Conservation (phyloP, 768 basidiomycete species). For the Strobilomyces echinocephalus region DNA sequence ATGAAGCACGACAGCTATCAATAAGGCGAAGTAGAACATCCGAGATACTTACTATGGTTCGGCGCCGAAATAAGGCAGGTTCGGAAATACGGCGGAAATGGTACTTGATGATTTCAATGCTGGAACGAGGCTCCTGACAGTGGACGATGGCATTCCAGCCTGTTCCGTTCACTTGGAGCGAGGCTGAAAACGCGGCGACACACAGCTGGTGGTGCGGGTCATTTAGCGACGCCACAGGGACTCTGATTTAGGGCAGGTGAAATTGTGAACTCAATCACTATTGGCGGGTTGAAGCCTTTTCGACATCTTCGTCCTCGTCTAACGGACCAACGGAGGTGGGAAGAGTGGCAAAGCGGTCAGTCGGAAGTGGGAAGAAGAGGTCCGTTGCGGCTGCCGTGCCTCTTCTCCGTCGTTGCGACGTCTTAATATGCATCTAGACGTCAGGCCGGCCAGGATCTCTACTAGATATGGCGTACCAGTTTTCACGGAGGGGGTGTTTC, state of each 20-base stretch:
- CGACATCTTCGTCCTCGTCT: conserved; percentile 49
- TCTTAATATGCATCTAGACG: conserved; percentile 31
- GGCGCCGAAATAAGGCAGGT: conserved; percentile 17
- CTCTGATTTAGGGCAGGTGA: conserved; percentile 32
- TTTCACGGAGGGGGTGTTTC: conserved; percentile 85
- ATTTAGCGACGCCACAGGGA: conserved; percentile 28
- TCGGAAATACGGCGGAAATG: conserved; percentile 26
- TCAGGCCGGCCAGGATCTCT: conserved; percentile 40
- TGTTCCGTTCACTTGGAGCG: conserved; percentile 6
- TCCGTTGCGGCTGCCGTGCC: conserved; percentile 24
- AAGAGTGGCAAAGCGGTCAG: conserved; percentile 60
- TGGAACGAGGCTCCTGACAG: conserved; percentile 20
- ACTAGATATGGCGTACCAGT: conserved; percentile 67
- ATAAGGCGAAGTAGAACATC: conserved; percentile 28
- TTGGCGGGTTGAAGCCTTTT: conserved; percentile 19
- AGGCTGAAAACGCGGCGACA: conserved; percentile 11
- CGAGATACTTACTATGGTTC: conserved; percentile 17
- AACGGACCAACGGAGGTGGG: conserved; percentile 63
- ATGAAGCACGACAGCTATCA: conserved; percentile 24
- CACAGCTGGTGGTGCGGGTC: neutral
- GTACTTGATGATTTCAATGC: conserved; percentile 13
- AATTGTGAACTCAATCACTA: conserved; percentile 15
- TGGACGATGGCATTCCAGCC: conserved; percentile 5
- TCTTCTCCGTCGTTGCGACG: conserved; percentile 4
- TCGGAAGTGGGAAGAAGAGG: conserved; percentile 75